Base-by-base conservation (phyloP, 2,329 filamentous ascomycete genomes). In the Nemania sp. region DNA sequence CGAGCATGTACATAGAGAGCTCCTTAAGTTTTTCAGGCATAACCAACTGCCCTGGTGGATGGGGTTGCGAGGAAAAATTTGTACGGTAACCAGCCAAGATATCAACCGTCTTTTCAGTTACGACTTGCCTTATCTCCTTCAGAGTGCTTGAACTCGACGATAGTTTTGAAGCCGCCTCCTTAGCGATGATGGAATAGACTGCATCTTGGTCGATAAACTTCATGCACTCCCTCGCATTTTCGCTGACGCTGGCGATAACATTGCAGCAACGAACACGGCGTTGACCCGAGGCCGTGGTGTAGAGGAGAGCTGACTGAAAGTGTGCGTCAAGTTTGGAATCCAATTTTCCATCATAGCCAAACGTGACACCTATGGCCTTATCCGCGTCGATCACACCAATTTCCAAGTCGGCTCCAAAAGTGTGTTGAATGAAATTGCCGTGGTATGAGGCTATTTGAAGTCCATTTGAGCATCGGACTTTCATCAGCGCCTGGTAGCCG, bases 171-270 rank as follows among this genome's bases (percentile, higher is more conserved):
- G 92, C 90, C 40, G 93, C 92, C 75, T 99, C 94, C 79, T 98
- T 98, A 47, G 94, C 92, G 60, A 99, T 86, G 59, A 98, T 86
- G 39, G 87, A 86, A 60, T 94, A 85, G 21, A 99, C 91, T 6
- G 95, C 93, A 75, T 99, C 95, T 74, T 99, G 94, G 72, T 99
- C 95, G 42, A 98, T 89, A 73, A 92, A 95, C 71, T 93, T 95
- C 86, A 98, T 91, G 70, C 83, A 85, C 63, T 97, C 92, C 64
- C 90, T 86, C 12, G 91, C 88, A 57, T 87, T 88, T 67, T 97
- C 92, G 65, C 89, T 96, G 40, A 98, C 92, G 59, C 91, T 94
- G 1, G 95, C 94, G 58, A 99, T 94, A 25, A 96, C 83, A 73
- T 99, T 99, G 72, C 88, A 91, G 77, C 95, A 99, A 60, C 95